A percentile compares a stretch with the other conserved stretches of the same genome.
Evolutionary conservation across 345 rosid genomes (phyloP).

Genomic region (Acer saccharum): DNA sequence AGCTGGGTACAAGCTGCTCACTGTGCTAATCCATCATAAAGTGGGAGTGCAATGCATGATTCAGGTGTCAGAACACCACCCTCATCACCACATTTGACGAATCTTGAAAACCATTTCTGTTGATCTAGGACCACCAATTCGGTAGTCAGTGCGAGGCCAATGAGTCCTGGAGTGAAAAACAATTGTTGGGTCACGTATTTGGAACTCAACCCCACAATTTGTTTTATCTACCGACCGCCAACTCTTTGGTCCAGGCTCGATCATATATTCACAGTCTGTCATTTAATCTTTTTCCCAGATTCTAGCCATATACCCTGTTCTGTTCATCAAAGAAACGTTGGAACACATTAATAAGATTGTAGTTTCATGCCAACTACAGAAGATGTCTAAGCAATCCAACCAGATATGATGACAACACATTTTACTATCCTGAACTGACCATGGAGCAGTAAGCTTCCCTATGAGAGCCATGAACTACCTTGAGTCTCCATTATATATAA

Average conservation of each 20-base stretch:
- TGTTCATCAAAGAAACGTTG: conserved; percentile 1
- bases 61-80: background rate
- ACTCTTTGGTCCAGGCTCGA: background rate
- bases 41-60: background rate
- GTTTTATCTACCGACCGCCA: background rate
- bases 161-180: background rate
- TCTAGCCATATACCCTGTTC: background rate
- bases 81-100: background rate
- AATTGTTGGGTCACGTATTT: background rate
- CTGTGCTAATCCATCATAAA: background rate
- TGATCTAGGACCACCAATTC: conserved; percentile 10
- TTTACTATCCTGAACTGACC: background rate
- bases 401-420: background rate
- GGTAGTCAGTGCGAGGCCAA: conserved; percentile 8
- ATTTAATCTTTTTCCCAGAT: background rate
- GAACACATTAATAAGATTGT: background rate
- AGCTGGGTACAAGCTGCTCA: conserved; percentile 10
- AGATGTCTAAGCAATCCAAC: background rate
- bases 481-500: background rate
- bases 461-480: background rate
- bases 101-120: background rate
- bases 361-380: background rate
- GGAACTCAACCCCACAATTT: conserved; percentile 14
- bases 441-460: background rate
- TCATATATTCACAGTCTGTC: background rate